Conservation (phyloP, 23 red algal genomes). For the Chondrus crispus region DNA sequence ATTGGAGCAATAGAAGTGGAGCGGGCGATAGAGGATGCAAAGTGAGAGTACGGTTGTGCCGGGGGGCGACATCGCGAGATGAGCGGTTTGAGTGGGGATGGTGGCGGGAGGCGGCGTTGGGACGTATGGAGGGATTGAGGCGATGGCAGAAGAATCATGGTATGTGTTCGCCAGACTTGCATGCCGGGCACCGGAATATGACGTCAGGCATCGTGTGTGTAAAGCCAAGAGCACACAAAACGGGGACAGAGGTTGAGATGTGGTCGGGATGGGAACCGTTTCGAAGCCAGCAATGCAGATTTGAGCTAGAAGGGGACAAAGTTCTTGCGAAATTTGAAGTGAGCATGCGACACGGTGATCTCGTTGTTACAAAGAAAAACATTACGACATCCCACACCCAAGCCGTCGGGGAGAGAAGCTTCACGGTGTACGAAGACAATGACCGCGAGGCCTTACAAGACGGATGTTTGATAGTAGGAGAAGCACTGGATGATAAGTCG, state of each 20-base stretch:
- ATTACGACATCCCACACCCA: not conserved
- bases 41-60: too few relatives aligned
- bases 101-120: not conserved
- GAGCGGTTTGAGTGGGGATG: slow-evolving; percentile 1
- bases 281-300: not conserved
- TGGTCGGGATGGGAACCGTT: not conserved
- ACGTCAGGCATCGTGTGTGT: too few relatives aligned
- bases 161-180: not conserved
- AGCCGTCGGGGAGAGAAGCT: not conserved
- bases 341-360: too few relatives aligned
- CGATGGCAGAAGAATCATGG: not conserved
- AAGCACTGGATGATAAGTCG: not conserved
- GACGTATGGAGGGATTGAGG: not conserved
- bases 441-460: not conserved
- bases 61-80: too few relatives aligned
- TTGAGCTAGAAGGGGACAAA: not conserved
- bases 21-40: not conserved
- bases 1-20: not conserved
- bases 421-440: not conserved
- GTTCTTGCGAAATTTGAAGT: not conserved
- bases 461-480: not conserved
- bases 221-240: too few relatives aligned
- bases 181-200: too few relatives aligned
- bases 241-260: not conserved
- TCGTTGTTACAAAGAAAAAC: not conserved